phyloP scores from a whole-genome alignment of 768 basidiomycete species.

The Cystobasidium ongulense region DNA sequence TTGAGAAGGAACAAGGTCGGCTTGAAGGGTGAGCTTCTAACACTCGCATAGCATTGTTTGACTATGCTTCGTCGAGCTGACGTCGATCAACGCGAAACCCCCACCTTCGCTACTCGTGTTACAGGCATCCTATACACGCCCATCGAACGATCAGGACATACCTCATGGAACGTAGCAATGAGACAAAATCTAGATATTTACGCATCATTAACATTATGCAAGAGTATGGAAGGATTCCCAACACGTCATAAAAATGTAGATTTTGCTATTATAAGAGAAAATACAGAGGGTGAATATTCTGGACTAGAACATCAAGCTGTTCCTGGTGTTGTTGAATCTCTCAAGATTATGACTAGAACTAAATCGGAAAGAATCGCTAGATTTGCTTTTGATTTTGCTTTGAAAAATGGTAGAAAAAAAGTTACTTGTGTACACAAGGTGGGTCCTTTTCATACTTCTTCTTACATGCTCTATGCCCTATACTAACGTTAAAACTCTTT shows the following conservation, averaged over 20 bases:
- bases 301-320: slow-evolving; percentile 88
- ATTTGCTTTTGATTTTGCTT: slow-evolving; percentile 96
- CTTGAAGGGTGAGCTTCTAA: slow-evolving; percentile 68
- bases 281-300: slow-evolving; percentile 99
- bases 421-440: slow-evolving; percentile 99
- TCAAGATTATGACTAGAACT: slow-evolving; percentile 90
- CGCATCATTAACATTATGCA: slow-evolving; percentile 96
- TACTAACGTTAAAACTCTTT: too few species aligned
- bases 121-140: slow-evolving; percentile 97
- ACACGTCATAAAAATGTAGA: slow-evolving; percentile 95
- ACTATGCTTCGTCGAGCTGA: background rate
- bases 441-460: background rate
- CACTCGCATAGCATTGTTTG: background rate
- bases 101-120: background rate
- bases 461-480: too few species aligned
- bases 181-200: slow-evolving; percentile 98
- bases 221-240: slow-evolving; percentile 89
- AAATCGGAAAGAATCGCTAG: slow-evolving; percentile 94
- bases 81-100: background rate
- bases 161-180: slow-evolving; percentile 99
- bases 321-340: slow-evolving; percentile 94
- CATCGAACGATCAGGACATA: slow-evolving; percentile 88
- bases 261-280: slow-evolving; percentile 98
- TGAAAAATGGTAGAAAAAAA: slow-evolving; percentile 99
- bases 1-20: slow-evolving; percentile 95